Percentiles rank a stretch among this genome's conserved stretches.
phyloP scores from a whole-genome alignment of 1,284 basidiomycete genomes.

The Fomes fomentarius region DNA sequence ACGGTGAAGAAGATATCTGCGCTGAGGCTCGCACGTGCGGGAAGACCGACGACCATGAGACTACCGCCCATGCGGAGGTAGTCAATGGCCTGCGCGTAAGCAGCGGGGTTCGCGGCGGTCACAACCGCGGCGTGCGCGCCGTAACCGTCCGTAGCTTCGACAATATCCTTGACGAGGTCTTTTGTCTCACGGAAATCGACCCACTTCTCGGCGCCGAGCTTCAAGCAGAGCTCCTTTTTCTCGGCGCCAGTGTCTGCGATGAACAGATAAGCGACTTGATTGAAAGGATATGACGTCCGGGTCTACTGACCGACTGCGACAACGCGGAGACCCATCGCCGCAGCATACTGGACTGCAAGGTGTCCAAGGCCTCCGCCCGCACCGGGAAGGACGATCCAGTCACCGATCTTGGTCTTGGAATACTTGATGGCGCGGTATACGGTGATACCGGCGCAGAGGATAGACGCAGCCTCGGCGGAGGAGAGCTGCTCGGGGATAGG shows the following conservation, averaged over 20 bases:
- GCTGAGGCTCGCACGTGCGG: constrained; percentile 61
- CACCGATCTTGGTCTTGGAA: constrained; percentile 68
- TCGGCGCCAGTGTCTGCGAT: constrained; percentile 68
- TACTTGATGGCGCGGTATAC: constrained; percentile 87
- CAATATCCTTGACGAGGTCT: constrained; percentile 65
- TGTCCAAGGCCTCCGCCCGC: constrained; percentile 79
- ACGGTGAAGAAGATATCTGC: constrained; percentile 83
- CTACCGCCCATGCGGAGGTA: constrained; percentile 72
- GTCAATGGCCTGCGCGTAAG: constrained; percentile 76
- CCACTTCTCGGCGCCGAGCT: constrained; percentile 79
- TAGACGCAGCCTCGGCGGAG: constrained; percentile 76
- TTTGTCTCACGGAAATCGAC: constrained; percentile 76
- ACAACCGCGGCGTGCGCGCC: constrained; percentile 81
- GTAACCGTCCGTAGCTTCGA: constrained; percentile 65
- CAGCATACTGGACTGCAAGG: constrained; percentile 80
- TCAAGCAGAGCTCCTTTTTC: constrained; percentile 69
- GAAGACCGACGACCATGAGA: constrained; percentile 80
- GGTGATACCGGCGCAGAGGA: constrained; percentile 83
- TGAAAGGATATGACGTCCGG: neutral
- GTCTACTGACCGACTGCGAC: constrained; percentile 67
- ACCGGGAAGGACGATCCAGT: constrained; percentile 83
- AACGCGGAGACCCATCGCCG: constrained; percentile 75
- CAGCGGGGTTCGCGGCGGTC: constrained; percentile 58
- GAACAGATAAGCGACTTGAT: neutral
- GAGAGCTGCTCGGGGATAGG: constrained; percentile 72